Percentiles rank a stretch among this genome's conserved stretches.
Conservation (phyloP, 2,329 filamentous ascomycete genomes). For the Fusarium domesticum region DNA sequence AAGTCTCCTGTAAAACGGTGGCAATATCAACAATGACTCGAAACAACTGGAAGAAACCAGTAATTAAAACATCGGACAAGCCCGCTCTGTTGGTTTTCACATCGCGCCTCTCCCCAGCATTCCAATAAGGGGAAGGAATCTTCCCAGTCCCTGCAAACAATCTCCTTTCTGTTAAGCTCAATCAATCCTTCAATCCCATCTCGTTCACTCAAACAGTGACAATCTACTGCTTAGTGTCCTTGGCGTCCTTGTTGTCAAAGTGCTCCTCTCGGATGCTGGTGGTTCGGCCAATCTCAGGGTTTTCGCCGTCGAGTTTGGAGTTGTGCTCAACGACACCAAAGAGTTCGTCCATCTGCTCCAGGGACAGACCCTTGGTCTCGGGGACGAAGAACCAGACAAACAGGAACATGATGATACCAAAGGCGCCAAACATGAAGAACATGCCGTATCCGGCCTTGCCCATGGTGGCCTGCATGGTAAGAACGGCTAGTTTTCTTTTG, state of each 20-base stretch:
- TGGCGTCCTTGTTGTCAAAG: slow-evolving; percentile 14
- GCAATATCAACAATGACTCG: too few species aligned
- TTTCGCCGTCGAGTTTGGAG: slow-evolving; percentile 33
- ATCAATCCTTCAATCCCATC: neutral
- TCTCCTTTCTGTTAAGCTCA: too few species aligned
- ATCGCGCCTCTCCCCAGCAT: too few species aligned
- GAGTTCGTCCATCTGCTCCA: slow-evolving; percentile 65
- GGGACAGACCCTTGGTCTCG: slow-evolving; percentile 64
- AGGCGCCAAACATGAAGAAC: slow-evolving; percentile 66
- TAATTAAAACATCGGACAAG: too few species aligned
- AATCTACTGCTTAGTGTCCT: too few species aligned
- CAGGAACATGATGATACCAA: slow-evolving; percentile 62
- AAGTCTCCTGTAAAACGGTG: too few species aligned
- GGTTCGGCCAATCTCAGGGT: slow-evolving; percentile 28
- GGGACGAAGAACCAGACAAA: slow-evolving; percentile 67
- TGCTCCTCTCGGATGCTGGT: slow-evolving; percentile 29
- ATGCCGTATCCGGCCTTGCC: slow-evolving; percentile 43
- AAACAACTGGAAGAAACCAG: too few species aligned
- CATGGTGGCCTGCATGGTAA: neutral
- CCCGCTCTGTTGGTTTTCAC: too few species aligned
- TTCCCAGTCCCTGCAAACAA: too few species aligned
- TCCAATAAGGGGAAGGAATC: too few species aligned
- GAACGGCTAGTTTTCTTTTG: neutral
- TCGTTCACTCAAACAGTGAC: too few species aligned
- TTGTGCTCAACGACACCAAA: slow-evolving; percentile 55